Evolutionary conservation across 2,329 filamentous ascomycete species (phyloP), one percentile per base, ranked within the genome.

Genomic region (Ilyonectria destructans): DNA sequence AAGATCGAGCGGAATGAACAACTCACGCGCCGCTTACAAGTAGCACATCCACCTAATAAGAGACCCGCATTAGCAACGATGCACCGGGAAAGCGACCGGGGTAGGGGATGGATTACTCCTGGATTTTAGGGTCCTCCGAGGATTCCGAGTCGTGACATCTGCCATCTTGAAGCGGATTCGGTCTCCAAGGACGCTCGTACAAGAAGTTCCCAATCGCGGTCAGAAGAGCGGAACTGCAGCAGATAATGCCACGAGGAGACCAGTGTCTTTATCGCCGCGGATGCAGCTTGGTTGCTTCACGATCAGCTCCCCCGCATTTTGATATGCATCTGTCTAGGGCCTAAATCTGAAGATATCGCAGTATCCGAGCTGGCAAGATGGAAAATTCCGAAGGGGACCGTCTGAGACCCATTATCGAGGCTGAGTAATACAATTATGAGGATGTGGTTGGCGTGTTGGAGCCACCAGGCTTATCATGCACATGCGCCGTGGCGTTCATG

Each of bases 1-100:
- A 10, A 12, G 26, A 4, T 23, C 6, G 13, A 8, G 31, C 26
- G 8, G 19, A 17, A 2, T 7, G 4, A 17, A 9, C 19, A n/a
- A 57, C 69, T 45, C 46, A 71, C 69, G 4, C 69, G 66, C 21
- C 45, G 51, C 46, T 71, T 71, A 40, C 69, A 71, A 4, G 56
- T 65, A 5, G 60, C 49, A n/a, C 65, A 71, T 31, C 69, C 65
- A 21, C 52, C 69, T 71, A 17, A 12, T 7, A 9, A 26, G 23
- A 26, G 2, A 5, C 15, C 9, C n/a, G 8, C n/a, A 2, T 29
- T 9, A 33, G 35, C 5, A 3, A 8, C 2, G 19, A 4, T 9
- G 2, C 15, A n/a, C 1, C 23, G 12, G 15, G 6, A 9, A 17
- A 6, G 12, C 9, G n/a, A 12, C 2, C 17, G 37, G 37, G 37